Conservation (phyloP, 2,329 filamentous ascomycete genomes). For the Aspergillus thermomutatus region DNA sequence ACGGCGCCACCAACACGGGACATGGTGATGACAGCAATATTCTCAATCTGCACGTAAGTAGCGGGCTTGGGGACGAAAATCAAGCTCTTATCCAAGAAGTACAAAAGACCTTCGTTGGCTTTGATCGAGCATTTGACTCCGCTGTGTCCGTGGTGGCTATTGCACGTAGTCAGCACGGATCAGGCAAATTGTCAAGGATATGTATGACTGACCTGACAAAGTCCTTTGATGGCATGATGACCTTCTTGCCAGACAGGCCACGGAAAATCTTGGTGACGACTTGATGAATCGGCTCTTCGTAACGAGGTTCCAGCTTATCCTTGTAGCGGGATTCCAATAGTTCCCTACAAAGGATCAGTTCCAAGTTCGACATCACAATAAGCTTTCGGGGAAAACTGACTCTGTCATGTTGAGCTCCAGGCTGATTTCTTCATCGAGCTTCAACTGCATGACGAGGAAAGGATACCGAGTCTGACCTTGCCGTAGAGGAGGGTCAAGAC, state of each 20-base stretch:
- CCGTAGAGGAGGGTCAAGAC: slow-evolving; percentile 87
- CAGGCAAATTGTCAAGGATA: too few species aligned
- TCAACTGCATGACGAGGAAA: slow-evolving; percentile 98
- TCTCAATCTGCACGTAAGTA: slow-evolving; percentile 94
- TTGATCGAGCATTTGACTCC: slow-evolving; percentile 99
- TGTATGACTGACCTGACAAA: slow-evolving; percentile 65
- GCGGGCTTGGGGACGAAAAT: slow-evolving; percentile 99
- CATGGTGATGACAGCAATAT: slow-evolving; percentile 87
- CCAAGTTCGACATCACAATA: neutral
- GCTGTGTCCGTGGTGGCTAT: slow-evolving; percentile 79
- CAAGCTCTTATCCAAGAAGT: slow-evolving; percentile 96
- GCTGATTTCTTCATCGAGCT: slow-evolving; percentile 94
- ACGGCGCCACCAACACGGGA: slow-evolving; percentile 92
- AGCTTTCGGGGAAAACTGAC: slow-evolving; percentile 24
- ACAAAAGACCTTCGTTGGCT: slow-evolving; percentile 94
- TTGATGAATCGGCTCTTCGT: slow-evolving; percentile 89
- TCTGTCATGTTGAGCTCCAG: slow-evolving; percentile 96
- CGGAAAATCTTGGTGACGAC: slow-evolving; percentile 96
- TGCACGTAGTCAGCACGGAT: slow-evolving; percentile 2
- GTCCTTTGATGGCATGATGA: slow-evolving; percentile 89
- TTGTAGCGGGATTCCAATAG: slow-evolving; percentile 82
- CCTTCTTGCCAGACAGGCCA: slow-evolving; percentile 89
- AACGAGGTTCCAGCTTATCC: slow-evolving; percentile 81
- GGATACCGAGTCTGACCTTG: slow-evolving; percentile 98
- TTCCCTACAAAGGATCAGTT: slow-evolving; percentile 47